Percentiles rank a stretch among this genome's conserved stretches.
These are phyloP conservation scores for Globisporangium emineosum DNA, from an alignment of 352 stramenopile genomes.

Conservation along the genomic window DNA sequence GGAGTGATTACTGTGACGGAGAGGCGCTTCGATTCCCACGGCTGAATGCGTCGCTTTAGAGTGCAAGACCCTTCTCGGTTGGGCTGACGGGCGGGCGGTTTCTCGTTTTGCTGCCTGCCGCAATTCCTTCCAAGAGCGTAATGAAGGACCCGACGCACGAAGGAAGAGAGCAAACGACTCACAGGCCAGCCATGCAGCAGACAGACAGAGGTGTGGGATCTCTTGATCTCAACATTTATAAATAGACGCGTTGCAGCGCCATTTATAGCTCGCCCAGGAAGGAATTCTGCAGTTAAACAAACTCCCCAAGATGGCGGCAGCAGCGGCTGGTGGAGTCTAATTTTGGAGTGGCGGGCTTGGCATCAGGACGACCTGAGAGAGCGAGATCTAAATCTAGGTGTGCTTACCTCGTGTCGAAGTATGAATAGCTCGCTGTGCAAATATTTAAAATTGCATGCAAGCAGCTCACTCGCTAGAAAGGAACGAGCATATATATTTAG, in stretches of 20 bases:
- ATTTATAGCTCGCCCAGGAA: neutral
- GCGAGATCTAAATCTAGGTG: neutral
- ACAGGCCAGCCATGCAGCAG: neutral
- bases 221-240: neutral
- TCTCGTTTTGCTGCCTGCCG: slow-evolving; percentile 10
- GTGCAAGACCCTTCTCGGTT: neutral
- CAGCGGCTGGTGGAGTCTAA: neutral
- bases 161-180: neutral
- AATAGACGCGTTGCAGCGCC: neutral
- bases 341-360: too few species aligned
- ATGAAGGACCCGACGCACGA: slow-evolving; percentile 8
- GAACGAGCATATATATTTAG: neutral
- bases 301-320: neutral
- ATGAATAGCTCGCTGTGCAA: neutral
- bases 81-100: neutral
- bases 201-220: neutral
- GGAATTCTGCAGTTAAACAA: neutral
- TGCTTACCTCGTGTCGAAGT: neutral
- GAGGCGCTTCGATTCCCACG: neutral
- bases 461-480: neutral
- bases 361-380: slow-evolving; percentile 1
- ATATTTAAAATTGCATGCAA: neutral
- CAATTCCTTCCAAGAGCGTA: slow-evolving; percentile 8
- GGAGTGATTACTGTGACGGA: neutral
- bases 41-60: neutral